Evolutionary conservation across 1,139 yeast genomes (phyloP).

Genomic region (Hyphopichia burtonii): DNA sequence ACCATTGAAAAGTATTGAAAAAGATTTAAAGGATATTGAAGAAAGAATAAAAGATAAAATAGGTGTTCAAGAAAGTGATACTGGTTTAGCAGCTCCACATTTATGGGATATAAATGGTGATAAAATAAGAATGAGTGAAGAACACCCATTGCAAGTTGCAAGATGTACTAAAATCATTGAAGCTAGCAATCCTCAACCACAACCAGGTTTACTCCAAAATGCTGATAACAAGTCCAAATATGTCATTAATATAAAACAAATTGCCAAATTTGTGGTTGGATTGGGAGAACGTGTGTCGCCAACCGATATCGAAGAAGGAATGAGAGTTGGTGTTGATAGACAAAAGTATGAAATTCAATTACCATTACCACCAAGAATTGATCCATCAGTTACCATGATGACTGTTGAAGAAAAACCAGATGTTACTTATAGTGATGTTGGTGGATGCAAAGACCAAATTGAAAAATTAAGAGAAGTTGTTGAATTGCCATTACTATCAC

Average conservation of each 20-base stretch:
- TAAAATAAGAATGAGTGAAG: conserved; percentile 87
- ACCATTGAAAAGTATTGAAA: conserved; percentile 75
- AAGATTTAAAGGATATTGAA: conserved; percentile 81
- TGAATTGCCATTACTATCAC: conserved; percentile 88
- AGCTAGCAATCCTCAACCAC: conserved; percentile 39
- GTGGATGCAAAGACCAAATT: conserved; percentile 97
- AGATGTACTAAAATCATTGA: conserved; percentile 97
- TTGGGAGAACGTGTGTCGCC: conserved; percentile 96
- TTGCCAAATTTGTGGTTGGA: conserved; percentile 96
- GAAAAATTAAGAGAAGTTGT: conserved; percentile 97
- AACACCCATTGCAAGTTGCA: conserved; percentile 96
- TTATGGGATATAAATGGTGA: conserved; percentile 98
- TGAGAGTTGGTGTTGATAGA: conserved; percentile 99
- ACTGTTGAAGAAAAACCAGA: conserved; percentile 98
- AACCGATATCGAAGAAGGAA: conserved; percentile 98
- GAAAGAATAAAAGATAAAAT: conserved; percentile 87
- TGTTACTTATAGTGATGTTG: conserved; percentile 87
- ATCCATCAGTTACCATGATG: conserved; percentile 99
- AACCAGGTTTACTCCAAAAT: conserved; percentile 42
- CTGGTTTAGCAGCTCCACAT: conserved; percentile 94
- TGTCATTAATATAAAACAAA: conserved; percentile 94
- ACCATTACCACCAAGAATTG: conserved; percentile 96
- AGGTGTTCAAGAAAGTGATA: conserved; percentile 92
- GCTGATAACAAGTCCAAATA: conserved; percentile 87
- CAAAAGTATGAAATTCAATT: conserved; percentile 94